Conservation (phyloP, 1,139 yeast genomes). For the Yueomyces sp. region DNA sequence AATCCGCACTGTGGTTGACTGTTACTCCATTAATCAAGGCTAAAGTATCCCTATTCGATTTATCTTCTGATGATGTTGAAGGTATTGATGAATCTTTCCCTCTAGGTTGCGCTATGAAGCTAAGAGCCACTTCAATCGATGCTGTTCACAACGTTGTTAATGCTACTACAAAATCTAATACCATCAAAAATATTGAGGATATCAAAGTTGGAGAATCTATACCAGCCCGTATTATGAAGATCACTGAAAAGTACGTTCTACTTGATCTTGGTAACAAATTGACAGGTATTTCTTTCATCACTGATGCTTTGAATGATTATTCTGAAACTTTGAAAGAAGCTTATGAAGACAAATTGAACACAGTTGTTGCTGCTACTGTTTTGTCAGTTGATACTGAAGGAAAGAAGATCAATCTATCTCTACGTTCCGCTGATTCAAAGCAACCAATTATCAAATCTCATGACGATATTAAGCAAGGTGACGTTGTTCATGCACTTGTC, state of each 20-base stretch:
- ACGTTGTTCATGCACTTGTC: constrained; percentile 66
- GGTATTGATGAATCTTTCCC: constrained; percentile 48
- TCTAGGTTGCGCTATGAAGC: constrained; percentile 56
- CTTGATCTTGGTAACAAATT: constrained; percentile 54
- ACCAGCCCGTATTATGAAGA: constrained; percentile 56
- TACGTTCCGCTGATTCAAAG: constrained; percentile 40
- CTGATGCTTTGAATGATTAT: constrained; percentile 72
- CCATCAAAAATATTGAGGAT: constrained; percentile 35
- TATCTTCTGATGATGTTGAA: constrained; percentile 36
- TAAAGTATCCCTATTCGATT: constrained; percentile 52
- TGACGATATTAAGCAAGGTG: constrained; percentile 55
- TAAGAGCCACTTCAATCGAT: constrained; percentile 44
- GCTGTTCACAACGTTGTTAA: constrained; percentile 37
- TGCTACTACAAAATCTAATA: constrained; percentile 38
- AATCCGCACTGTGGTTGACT: constrained; percentile 54
- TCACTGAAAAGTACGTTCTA: constrained; percentile 49
- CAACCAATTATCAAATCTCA: constrained; percentile 40
- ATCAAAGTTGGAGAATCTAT: constrained; percentile 44
- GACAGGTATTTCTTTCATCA: constrained; percentile 54
- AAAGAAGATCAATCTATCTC: constrained; percentile 49
- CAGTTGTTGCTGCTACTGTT: constrained; percentile 51
- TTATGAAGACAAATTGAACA: constrained; percentile 35
- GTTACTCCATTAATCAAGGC: constrained; percentile 61
- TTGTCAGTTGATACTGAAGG: constrained; percentile 42
- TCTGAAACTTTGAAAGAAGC: constrained; percentile 39